Evolutionary conservation across 495 filamentous ascomycete genomes (phyloP).

Genomic region (Aspergillus sclerotioniger): DNA sequence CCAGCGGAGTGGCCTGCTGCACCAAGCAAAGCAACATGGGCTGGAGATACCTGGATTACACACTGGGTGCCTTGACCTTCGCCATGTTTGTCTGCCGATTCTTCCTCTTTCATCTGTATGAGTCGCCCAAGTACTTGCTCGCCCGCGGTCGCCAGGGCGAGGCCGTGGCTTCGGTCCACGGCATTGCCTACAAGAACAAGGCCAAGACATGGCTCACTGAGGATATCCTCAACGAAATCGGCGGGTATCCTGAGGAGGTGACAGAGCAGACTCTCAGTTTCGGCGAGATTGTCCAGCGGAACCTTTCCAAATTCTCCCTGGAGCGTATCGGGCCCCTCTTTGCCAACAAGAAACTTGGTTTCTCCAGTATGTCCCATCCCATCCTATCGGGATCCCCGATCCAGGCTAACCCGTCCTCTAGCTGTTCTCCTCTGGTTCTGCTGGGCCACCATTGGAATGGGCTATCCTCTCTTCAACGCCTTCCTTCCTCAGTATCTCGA

Average conservation of each 20-base stretch:
- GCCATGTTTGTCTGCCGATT: conserved; percentile 68
- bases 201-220: conserved; percentile 52
- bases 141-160: conserved; percentile 68
- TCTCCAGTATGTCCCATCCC: conserved; percentile 34
- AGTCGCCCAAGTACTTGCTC: conserved; percentile 79
- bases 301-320: conserved; percentile 55
- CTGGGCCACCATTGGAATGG: conserved; percentile 59
- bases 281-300: conserved; percentile 47
- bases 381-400: neutral
- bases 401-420: conserved; percentile 12
- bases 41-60: conserved; percentile 75
- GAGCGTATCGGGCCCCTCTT: conserved; percentile 56
- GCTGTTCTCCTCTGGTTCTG: conserved; percentile 54
- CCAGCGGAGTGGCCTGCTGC: conserved; percentile 46
- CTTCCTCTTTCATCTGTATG: conserved; percentile 73
- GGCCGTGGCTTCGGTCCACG: conserved; percentile 68
- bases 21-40: conserved; percentile 66
- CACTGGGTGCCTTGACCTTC: conserved; percentile 70
- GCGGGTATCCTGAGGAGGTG: conserved; percentile 40
- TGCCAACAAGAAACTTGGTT: conserved; percentile 47
- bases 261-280: conserved; percentile 35
- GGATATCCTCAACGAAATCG: conserved; percentile 54
- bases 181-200: conserved; percentile 54
- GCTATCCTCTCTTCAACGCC: conserved; percentile 58
- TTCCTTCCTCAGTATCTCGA: conserved; percentile 59